Evolutionary conservation across 768 basidiomycete genomes (phyloP).

Genomic region (Gelatoporia subvermispora): DNA sequence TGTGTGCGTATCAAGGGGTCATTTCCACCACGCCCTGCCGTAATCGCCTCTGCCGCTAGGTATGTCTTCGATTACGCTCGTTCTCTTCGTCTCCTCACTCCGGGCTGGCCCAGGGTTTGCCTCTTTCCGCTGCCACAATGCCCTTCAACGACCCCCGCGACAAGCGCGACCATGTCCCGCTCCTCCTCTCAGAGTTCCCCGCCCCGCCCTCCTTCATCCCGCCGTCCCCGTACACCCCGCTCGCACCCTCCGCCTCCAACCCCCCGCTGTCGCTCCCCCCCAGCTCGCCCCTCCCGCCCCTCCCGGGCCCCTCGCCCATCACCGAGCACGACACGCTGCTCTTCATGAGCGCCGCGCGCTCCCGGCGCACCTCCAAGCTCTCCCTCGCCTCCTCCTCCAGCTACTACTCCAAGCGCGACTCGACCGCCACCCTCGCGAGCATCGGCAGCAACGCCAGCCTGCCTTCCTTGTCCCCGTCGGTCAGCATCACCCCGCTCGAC

Average conservation of each 20-base stretch:
- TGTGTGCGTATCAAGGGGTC: no score
- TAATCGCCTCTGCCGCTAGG: no score
- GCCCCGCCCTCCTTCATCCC: conserved; percentile 29
- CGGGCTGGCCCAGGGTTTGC: neutral
- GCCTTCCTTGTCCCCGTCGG: conserved; percentile 18
- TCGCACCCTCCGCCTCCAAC: conserved; percentile 24
- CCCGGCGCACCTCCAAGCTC: conserved; percentile 30
- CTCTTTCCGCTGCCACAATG: conserved; percentile 5
- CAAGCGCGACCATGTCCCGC: conserved; percentile 21
- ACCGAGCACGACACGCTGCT: conserved; percentile 44
- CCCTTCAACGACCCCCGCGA: conserved; percentile 12
- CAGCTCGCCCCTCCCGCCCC: conserved; percentile 53
- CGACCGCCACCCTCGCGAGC: conserved; percentile 21
- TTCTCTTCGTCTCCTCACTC: no score
- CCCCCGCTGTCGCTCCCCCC: conserved; percentile 61
- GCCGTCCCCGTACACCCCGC: conserved; percentile 9
- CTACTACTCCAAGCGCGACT: conserved; percentile 25
- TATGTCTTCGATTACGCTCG: no score
- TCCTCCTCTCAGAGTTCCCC: conserved; percentile 28
- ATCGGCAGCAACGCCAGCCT: conserved; percentile 8
- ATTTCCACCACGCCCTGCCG: no score
- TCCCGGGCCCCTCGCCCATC: conserved; percentile 59
- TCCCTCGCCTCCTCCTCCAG: conserved; percentile 25
- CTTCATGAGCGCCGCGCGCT: conserved; percentile 32
- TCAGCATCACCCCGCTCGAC: conserved; percentile 17